phyloP scores from a whole-genome alignment of 2,329 filamentous ascomycete genomes.

The Hymenotorrendiella dingleyae region DNA sequence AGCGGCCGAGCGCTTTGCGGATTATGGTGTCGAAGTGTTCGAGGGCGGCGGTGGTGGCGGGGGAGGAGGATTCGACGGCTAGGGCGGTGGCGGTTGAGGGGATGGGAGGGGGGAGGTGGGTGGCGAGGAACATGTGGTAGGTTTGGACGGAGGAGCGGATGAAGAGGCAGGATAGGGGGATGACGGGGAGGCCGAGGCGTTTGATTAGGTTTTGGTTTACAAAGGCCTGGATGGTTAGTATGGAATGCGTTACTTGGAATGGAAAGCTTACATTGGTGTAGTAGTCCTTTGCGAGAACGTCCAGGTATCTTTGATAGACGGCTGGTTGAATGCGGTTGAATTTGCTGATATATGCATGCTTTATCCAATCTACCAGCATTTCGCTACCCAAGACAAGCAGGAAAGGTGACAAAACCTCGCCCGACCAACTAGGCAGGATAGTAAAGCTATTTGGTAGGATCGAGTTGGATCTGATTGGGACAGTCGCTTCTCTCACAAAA shows the following conservation, averaged over 20 bases:
- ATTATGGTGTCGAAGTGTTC: constrained; percentile 74
- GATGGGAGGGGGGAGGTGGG: constrained; percentile 71
- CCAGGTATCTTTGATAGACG: constrained; percentile 84
- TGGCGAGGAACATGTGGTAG: constrained; percentile 95
- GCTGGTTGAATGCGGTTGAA: constrained; percentile 95
- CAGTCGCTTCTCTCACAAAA: constrained; percentile 44
- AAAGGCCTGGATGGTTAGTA: constrained; percentile 58
- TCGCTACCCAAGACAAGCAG: constrained; percentile 91
- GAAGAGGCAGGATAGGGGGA: constrained; percentile 90
- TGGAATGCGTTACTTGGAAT: constrained; percentile 5
- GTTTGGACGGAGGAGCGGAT: constrained; percentile 92
- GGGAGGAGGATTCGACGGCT: constrained; percentile 59
- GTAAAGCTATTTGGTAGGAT: constrained; percentile 90
- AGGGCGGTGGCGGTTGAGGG: constrained; percentile 61
- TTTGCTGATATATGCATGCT: constrained; percentile 96
- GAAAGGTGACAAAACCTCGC: constrained; percentile 88
- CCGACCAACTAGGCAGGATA: constrained; percentile 77
- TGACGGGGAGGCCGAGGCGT: constrained; percentile 81
- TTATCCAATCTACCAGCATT: constrained; percentile 94
- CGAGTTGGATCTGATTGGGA: constrained; percentile 60
- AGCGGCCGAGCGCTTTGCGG: constrained; percentile 68
- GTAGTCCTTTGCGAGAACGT: constrained; percentile 95
- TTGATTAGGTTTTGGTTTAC: constrained; percentile 84
- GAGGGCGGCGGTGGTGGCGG: constrained; percentile 69
- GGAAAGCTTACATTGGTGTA: constrained; percentile 70